Percentiles rank a stretch among this genome's conserved stretches.
phyloP scores from a whole-genome alignment of 2,329 filamentous ascomycete species.

The Aspergillus novoparasiticus region DNA sequence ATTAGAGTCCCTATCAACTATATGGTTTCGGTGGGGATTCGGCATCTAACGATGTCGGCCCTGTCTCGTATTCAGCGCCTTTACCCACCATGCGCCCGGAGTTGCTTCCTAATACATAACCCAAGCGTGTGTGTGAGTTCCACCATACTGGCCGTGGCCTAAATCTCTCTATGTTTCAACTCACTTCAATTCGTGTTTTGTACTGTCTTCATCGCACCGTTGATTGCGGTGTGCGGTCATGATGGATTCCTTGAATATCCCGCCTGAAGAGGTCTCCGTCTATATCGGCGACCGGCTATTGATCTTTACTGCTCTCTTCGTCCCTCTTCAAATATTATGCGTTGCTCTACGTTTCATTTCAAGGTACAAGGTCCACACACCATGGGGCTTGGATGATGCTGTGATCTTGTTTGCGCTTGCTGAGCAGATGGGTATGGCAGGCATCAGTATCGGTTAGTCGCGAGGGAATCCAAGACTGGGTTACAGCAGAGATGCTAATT shows the following conservation, averaged over 20 bases:
- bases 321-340: background rate
- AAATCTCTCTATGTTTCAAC: background rate
- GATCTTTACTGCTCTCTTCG: background rate
- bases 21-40: background rate
- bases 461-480: background rate
- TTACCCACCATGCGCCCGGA: background rate
- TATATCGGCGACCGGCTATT: background rate
- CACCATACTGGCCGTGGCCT: no score
- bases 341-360: background rate
- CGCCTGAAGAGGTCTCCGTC: background rate
- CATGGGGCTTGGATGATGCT: background rate
- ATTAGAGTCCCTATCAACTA: background rate
- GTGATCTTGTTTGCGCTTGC: background rate
- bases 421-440: background rate
- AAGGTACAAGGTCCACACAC: background rate
- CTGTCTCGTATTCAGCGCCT: background rate
- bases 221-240: background rate
- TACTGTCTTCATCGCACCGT: background rate
- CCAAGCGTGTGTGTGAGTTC: background rate
- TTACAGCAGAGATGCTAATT: background rate
- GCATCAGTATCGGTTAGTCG: background rate
- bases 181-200: background rate
- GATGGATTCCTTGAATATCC: background rate
- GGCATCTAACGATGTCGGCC: no score
- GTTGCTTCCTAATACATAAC: background rate